Conservation (phyloP, 768 basidiomycete genomes). For the Kwoniella shandongensis region DNA sequence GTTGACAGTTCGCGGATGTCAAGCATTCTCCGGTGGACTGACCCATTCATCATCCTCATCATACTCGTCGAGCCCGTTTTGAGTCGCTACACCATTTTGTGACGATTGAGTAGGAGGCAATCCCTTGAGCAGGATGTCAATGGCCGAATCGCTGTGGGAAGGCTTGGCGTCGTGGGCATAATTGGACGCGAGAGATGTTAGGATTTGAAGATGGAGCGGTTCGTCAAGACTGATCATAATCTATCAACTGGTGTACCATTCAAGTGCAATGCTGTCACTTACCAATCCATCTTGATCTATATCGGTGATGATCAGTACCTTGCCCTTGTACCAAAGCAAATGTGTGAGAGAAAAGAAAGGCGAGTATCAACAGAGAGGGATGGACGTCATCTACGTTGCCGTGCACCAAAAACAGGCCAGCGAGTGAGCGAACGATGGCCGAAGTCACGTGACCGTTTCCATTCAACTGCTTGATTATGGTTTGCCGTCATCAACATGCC, state of each 20-base stretch:
- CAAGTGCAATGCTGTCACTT: not conserved
- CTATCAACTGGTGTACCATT: not conserved
- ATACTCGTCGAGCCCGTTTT: not conserved
- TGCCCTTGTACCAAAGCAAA: no score
- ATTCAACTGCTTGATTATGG: no score
- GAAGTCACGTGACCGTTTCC: no score
- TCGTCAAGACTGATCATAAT: conserved; percentile 42
- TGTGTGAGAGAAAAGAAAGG: no score
- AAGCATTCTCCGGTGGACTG: conserved; percentile 1
- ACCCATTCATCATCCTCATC: conserved; percentile 46
- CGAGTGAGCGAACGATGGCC: no score
- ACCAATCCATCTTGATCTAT: conserved; percentile 40
- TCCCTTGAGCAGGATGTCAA: conserved; percentile 25
- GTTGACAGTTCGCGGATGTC: not conserved
- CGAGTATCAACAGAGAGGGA: no score
- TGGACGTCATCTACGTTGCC: no score
- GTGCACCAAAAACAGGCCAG: no score
- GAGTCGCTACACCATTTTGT: not conserved
- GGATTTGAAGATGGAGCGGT: conserved; percentile 47
- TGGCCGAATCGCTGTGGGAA: conserved; percentile 1
- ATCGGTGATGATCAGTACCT: no score
- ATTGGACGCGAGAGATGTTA: conserved; percentile 42
- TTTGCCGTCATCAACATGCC: no score
- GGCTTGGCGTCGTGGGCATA: conserved; percentile 24
- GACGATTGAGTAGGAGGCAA: conserved; percentile 16